Base-by-base conservation (phyloP, 73 alveolate species). In the Paramecium sexaurelia region DNA sequence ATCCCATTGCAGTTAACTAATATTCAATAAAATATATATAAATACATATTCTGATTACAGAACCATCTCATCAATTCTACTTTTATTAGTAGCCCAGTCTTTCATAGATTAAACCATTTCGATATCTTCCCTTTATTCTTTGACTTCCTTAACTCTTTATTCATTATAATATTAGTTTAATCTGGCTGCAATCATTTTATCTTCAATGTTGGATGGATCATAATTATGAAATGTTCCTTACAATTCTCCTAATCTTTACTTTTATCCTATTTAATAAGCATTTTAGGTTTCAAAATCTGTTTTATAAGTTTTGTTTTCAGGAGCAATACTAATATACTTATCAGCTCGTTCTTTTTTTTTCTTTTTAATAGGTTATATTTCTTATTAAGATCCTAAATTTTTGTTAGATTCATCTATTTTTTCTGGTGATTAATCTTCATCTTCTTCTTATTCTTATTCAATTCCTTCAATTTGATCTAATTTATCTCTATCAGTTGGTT, bases 51-150 rank as follows among this genome's bases (percentile, higher is more conserved):
- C 89, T 13, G 37, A 26, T 36, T 75, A 24, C 10, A 75, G 22
- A 15, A 36, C 24, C 89, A 75, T 75, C 37, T 75, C 89, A 36
- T 75, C 73, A n/a, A 75, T 41, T 75, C 89, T 75, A 36, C 89
- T 56, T 29, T 75, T 75, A 75, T 75, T 75, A 41, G 26, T n/a
- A n/a, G 89, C 69, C 89, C 89, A 75, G 11, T 75, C 66, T 29
- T 75, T 39, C 68, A 75, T 75, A 10, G 39, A 19, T 36, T 33
- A n/a, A 0, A 75, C 45, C 89, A 75, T 36, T 19, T 75, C 89
- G 11, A 9, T 8, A 75, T 75, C 89, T 29, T 75, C 89, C 29
- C 69, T 75, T 1, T 39, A 39, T 75, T 39, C 89, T 39, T n/a
- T 75, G 6, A 75, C 41, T 1, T 75, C 89, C 10, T 41, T 75